phyloP scores from a whole-genome alignment of 1,284 basidiomycete species.

The Porphyrellus sp. region DNA sequence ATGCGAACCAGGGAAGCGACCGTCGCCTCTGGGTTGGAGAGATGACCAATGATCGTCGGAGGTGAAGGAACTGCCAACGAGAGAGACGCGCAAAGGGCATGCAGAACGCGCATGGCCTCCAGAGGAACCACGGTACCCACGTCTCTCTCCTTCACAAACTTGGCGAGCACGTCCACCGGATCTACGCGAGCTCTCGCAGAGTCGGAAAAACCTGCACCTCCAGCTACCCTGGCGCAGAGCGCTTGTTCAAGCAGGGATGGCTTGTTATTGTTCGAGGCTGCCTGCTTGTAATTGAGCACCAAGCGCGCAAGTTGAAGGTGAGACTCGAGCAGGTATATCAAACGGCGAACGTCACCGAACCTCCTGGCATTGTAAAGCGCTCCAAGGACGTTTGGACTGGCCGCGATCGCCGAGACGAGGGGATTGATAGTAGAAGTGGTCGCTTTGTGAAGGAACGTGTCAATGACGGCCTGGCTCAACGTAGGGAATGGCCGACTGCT shows the following conservation, averaged over 20 bases:
- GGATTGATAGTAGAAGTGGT: constrained; percentile 75
- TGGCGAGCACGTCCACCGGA: constrained; percentile 68
- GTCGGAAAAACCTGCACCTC: constrained; percentile 49
- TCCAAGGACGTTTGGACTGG: constrained; percentile 56
- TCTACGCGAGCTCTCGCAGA: constrained; percentile 49
- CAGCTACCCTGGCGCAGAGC: constrained; percentile 59
- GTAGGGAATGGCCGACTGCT: constrained; percentile 53
- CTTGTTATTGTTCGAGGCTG: constrained; percentile 37
- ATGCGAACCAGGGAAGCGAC: constrained; percentile 62
- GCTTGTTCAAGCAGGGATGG: constrained; percentile 72
- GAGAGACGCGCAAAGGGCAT: constrained; percentile 65
- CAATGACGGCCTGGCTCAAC: constrained; percentile 60
- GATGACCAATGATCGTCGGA: constrained; percentile 68
- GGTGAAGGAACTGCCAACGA: constrained; percentile 55
- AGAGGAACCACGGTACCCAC: constrained; percentile 57
- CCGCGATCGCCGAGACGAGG: constrained; percentile 63
- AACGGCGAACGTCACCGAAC: constrained; percentile 61
- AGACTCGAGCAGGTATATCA: constrained; percentile 67
- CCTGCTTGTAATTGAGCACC: constrained; percentile 61
- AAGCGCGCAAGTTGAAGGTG: constrained; percentile 61
- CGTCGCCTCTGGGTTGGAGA: constrained; percentile 67
- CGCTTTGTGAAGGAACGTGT: constrained; percentile 66
- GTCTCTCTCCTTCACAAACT: constrained; percentile 60
- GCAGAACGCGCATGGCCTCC: constrained; percentile 64
- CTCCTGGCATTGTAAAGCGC: constrained; percentile 62